These are phyloP conservation scores for Solanum ahanhuiri DNA, from an alignment of 257 asterid species.

Conservation along the genomic window DNA sequence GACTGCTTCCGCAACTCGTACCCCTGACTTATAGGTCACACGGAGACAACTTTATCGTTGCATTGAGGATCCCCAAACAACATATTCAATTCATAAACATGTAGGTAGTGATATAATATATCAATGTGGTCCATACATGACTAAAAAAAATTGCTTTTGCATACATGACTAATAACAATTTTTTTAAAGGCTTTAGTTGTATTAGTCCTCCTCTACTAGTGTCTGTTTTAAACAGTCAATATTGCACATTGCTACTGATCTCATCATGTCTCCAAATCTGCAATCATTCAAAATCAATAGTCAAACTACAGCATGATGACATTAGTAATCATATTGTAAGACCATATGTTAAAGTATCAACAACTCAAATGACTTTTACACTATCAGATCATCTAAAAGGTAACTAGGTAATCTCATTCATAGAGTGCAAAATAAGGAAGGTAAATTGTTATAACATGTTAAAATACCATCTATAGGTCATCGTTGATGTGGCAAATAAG, in stretches of 20 bases:
- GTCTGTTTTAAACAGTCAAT: slow-evolving; percentile 3
- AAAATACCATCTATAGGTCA: not conserved
- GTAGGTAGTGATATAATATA: not conserved
- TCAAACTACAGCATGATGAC: not conserved
- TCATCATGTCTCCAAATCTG: slow-evolving; percentile 5
- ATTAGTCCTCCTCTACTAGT: not conserved
- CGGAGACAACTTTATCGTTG: not conserved
- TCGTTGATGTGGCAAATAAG: not conserved
- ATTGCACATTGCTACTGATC: slow-evolving; percentile 1
- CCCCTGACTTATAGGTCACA: not conserved
- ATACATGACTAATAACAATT: not conserved
- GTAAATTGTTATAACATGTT: not conserved
- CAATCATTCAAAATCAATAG: not conserved
- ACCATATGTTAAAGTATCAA: not conserved
- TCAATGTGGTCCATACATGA: not conserved
- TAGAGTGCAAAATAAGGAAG: not conserved
- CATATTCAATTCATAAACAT: not conserved
- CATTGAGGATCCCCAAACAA: rapidly evolving
- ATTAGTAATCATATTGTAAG: not conserved
- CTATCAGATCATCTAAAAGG: not conserved
- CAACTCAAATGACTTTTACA: not conserved
- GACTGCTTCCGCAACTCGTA: not conserved
- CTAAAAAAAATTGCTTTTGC: not conserved
- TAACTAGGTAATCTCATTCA: not conserved
- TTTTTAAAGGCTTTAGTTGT: not conserved